These are phyloP conservation scores for Erucastrum elatum DNA, from an alignment of 345 rosid genomes.

Conservation along the genomic window DNA sequence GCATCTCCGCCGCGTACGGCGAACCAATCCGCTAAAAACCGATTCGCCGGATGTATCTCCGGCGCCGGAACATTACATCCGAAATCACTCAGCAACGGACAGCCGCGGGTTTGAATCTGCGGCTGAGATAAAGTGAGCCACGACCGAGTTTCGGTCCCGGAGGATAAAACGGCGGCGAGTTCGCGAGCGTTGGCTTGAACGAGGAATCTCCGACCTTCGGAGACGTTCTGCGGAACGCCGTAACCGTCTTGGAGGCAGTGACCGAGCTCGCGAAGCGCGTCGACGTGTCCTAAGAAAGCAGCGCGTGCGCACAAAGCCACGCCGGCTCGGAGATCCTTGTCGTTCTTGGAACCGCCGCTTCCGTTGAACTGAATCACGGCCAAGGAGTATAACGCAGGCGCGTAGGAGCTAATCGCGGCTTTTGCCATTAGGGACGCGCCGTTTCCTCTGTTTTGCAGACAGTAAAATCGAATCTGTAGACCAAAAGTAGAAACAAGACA, in stretches of 20 bases:
- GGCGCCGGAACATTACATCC: slow-evolving; percentile 99
- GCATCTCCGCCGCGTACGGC: slow-evolving; percentile 42
- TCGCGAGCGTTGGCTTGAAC: slow-evolving; percentile 97
- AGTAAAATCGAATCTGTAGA: slow-evolving; percentile 86
- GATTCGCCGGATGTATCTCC: slow-evolving; percentile 74
- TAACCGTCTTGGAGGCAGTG: slow-evolving; percentile 98
- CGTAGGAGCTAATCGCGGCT: slow-evolving; percentile 89
- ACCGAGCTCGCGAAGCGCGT: slow-evolving; percentile 92
- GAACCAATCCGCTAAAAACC: slow-evolving; percentile 80
- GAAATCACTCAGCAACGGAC: slow-evolving; percentile 85
- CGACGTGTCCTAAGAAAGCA: slow-evolving; percentile 84
- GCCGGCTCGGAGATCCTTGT: slow-evolving; percentile 89
- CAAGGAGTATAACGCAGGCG: slow-evolving; percentile 77
- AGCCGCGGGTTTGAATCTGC: slow-evolving; percentile 40
- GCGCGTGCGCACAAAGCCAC: slow-evolving; percentile 93
- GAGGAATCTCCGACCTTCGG: slow-evolving; percentile 81
- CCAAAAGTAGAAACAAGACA: neutral
- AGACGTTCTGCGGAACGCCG: slow-evolving; percentile 79
- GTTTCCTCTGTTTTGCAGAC: slow-evolving; percentile 73
- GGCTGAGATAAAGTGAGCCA: slow-evolving; percentile 62
- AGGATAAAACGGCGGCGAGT: slow-evolving; percentile 67
- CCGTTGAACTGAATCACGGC: slow-evolving; percentile 97
- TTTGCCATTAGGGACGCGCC: slow-evolving; percentile 95
- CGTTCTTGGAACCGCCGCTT: slow-evolving; percentile 93
- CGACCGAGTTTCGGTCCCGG: slow-evolving; percentile 39